Evolutionary conservation across 2,329 filamentous ascomycete genomes (phyloP), one percentile per base, ranked within the genome.

Genomic region (Emmonsiellopsis sp.): DNA sequence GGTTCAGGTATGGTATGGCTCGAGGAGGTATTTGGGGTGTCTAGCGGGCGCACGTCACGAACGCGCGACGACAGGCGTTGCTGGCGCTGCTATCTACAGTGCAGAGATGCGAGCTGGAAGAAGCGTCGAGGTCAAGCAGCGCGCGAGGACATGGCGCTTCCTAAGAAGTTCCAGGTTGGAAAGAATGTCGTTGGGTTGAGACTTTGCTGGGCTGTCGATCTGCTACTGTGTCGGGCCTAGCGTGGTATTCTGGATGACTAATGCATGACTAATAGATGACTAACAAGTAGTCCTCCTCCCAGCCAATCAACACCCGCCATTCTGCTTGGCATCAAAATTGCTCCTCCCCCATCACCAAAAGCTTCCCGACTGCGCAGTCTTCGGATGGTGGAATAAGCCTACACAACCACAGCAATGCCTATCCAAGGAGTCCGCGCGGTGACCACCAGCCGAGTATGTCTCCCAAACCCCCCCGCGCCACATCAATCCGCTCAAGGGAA

Each of bases 371-470:
- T 11, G 26, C 13, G 41, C 16, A 15, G 20, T 7, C 1, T 31
- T 42, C 20, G 38, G 41, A 52, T 52, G 50, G 38, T 37, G 41
- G 32, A 31, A 45, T 42, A 43, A 30, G 32, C 11, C 47, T 11
- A 8, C 52, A 15, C 41, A 50, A 34, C 48, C 41, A 51, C 60
- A 59, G 58, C 59, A 57, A 76, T 76, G 74, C 70, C 72, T 43
- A 66, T 75, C 38, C 69, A 73, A 61, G 73, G 69, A 55, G 67
- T 84, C 54, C 75, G 75, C 59, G 74, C 78, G 55, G 73, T 82
- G 55, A 73, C 80, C 37, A 75, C 80, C 59, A 68, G 76, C 57
- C 79, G 80, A 67, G 81, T 83, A 71, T 57, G 76, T 64, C 15
- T 15, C 32, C 40, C 32, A 35, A 32, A 48, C 40, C 37, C 20